Evolutionary conservation across 257 asterid genomes (phyloP).

Genomic region (Ajuga chamaepitys): DNA sequence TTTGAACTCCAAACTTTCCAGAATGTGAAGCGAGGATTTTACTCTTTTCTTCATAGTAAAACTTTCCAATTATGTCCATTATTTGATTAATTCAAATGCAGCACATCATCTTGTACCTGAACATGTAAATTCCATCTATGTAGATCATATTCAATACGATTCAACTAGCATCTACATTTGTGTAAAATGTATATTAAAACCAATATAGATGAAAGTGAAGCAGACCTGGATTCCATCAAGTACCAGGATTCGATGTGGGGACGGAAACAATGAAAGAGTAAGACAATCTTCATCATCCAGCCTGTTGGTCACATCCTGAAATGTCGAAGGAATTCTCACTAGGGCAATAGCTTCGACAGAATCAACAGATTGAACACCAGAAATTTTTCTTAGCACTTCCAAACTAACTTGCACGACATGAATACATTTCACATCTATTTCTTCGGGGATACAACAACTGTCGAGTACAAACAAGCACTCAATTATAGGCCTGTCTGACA

Average conservation of each 20-base stretch:
- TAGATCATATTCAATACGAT: no score
- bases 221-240: conserved; percentile 91
- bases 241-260: conserved; percentile 67
- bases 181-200: background rate
- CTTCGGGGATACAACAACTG: conserved; percentile 48
- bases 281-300: conserved; percentile 31
- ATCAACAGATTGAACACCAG: conserved; percentile 79
- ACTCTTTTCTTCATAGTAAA: background rate
- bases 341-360: conserved; percentile 68
- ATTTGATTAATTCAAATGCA: background rate
- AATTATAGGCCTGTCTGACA: conserved; percentile 28
- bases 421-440: conserved; percentile 23
- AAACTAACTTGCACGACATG: conserved; percentile 54
- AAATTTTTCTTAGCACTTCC: conserved; percentile 63
- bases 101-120: no score
- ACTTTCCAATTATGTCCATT: background rate
- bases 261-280: conserved; percentile 44
- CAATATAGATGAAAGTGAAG: background rate
- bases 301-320: conserved; percentile 27
- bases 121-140: no score
- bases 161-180: background rate
- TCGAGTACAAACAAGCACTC: conserved; percentile 77
- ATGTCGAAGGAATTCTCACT: conserved; percentile 68
- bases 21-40: background rate
- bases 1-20: background rate